These are phyloP conservation scores for Pachysandra terminalis DNA, from an alignment of 164 flowering plant genomes.

Conservation along the genomic window DNA sequence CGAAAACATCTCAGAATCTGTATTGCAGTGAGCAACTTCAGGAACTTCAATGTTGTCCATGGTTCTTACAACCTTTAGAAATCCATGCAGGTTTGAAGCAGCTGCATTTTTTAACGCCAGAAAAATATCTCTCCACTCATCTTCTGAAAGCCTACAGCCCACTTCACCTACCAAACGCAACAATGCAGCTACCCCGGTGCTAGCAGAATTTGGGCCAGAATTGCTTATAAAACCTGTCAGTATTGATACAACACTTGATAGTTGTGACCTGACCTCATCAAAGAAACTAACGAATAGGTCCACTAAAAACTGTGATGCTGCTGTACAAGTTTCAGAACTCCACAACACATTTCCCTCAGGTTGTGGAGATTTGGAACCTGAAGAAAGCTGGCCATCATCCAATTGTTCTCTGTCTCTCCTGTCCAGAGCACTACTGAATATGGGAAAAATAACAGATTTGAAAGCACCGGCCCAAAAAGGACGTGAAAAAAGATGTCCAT, in stretches of 20 bases:
- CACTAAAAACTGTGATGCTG: slow-evolving; percentile 76
- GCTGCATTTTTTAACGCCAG: slow-evolving; percentile 69
- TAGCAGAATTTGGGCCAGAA: slow-evolving; percentile 67
- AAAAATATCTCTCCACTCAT: slow-evolving; percentile 77
- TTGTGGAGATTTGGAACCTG: slow-evolving; percentile 24
- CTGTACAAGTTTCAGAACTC: slow-evolving; percentile 76
- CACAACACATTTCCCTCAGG: slow-evolving; percentile 49
- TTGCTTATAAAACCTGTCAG: slow-evolving; percentile 52
- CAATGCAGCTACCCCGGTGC: slow-evolving; percentile 74
- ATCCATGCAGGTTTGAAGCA: slow-evolving; percentile 50
- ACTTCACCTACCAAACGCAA: slow-evolving; percentile 58
- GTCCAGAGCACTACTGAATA: slow-evolving; percentile 40
- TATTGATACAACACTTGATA: slow-evolving; percentile 55
- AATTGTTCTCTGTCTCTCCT: slow-evolving; percentile 20
- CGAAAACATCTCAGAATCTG: slow-evolving; percentile 47
- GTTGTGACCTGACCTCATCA: slow-evolving; percentile 54
- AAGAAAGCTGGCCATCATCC: slow-evolving; percentile 29
- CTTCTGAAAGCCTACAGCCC: slow-evolving; percentile 57
- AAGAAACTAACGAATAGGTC: slow-evolving; percentile 72
- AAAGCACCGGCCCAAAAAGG: slow-evolving; percentile 66
- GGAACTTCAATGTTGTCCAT: slow-evolving; percentile 67
- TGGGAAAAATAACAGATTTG: slow-evolving; percentile 63
- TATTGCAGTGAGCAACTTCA: slow-evolving; percentile 31
- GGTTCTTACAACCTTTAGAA: slow-evolving; percentile 52
- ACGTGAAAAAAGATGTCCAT: slow-evolving; percentile 86